Evolutionary conservation across 768 basidiomycete species (phyloP).

Genomic region (Tricholoma sp.): DNA sequence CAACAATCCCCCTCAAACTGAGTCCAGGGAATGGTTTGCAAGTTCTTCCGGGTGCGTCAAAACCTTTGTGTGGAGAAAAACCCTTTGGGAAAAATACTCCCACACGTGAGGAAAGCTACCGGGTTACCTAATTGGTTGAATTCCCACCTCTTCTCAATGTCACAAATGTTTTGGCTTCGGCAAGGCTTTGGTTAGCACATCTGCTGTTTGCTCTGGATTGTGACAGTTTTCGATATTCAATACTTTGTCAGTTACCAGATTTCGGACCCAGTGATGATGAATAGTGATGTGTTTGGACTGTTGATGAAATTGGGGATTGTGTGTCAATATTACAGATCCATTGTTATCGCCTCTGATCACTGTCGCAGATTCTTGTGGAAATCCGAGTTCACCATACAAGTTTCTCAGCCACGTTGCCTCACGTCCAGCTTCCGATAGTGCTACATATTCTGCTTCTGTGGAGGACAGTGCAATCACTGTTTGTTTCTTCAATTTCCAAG

Average conservation of each 20-base stretch:
- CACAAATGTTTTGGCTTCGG: neutral
- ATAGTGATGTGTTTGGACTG: neutral
- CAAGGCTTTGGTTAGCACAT: neutral
- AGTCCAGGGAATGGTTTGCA: too few species aligned
- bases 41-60: too few species aligned
- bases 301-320: neutral
- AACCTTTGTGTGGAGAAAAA: neutral
- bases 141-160: neutral
- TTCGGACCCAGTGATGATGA: too few species aligned
- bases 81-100: neutral
- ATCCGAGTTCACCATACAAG: neutral
- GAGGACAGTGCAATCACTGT: neutral
- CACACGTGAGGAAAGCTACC: neutral
- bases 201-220: neutral
- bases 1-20: too few species aligned
- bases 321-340: neutral
- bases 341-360: neutral
- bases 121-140: neutral
- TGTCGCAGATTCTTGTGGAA: neutral
- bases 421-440: neutral
- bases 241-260: too few species aligned
- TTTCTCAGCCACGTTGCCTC: neutral
- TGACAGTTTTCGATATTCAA: neutral
- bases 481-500: conserved; percentile 28
- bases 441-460: conserved; percentile 1